Evolutionary conservation across 2,329 filamentous ascomycete genomes (phyloP).

Genomic region (Trichoderma citrinoviride): DNA sequence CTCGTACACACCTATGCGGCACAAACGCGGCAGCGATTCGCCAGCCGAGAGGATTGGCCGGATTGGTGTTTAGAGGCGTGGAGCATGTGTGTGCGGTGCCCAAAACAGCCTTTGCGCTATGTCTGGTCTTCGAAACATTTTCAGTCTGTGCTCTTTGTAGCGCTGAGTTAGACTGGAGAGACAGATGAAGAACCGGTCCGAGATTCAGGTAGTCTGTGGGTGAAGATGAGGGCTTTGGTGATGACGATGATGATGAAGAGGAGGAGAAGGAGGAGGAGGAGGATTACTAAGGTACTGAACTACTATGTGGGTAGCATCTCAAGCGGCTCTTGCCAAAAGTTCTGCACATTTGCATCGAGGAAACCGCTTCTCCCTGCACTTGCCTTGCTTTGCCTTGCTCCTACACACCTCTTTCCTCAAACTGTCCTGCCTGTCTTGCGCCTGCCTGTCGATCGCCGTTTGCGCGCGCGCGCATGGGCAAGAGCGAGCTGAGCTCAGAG

Average conservation of each 20-base stretch:
- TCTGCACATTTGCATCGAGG: background rate
- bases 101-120: background rate
- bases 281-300: too few species aligned
- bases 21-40: background rate
- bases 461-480: constrained; percentile 15
- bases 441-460: constrained; percentile 16
- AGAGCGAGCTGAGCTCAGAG: background rate
- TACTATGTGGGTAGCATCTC: too few species aligned
- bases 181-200: background rate
- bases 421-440: background rate
- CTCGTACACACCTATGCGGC: background rate
- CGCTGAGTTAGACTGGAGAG: background rate
- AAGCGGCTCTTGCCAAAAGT: background rate
- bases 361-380: background rate
- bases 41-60: background rate
- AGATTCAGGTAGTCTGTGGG: too few species aligned
- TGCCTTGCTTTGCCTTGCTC: background rate
- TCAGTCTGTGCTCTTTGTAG: too few species aligned
- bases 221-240: too few species aligned
- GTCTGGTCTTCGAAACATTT: too few species aligned
- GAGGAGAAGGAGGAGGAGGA: background rate
- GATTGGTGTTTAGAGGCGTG: background rate
- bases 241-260: background rate
- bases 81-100: background rate
- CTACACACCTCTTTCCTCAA: background rate